Evolutionary conservation across 306 rosid genomes (phyloP).

Genomic region (Medicago arabica): DNA sequence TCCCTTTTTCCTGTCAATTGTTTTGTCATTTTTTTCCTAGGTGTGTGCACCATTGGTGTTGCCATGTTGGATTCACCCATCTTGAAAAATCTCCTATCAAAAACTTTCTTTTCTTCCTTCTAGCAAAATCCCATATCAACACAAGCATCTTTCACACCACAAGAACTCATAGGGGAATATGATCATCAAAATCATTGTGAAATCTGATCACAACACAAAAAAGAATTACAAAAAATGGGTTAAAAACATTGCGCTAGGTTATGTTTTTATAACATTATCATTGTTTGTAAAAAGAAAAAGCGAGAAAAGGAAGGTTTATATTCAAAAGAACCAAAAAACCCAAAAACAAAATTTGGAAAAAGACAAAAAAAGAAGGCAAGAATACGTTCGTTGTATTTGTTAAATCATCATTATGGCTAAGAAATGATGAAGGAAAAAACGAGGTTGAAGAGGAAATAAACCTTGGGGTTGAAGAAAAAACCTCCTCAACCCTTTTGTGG

Average conservation of each 20-base stretch:
- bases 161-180: not conserved
- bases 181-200: constrained; percentile 41
- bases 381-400: constrained; percentile 11
- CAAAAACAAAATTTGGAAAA: not conserved
- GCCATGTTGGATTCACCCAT: constrained; percentile 51
- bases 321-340: constrained; percentile 18
- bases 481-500: constrained; percentile 36
- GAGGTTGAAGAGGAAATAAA: constrained; percentile 36
- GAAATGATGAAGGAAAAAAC: not conserved
- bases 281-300: not conserved
- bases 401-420: constrained; percentile 8
- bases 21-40: constrained; percentile 82
- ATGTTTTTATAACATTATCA: constrained; percentile 15
- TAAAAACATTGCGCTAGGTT: constrained; percentile 37
- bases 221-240: constrained; percentile 9
- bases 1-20: constrained; percentile 94
- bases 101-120: constrained; percentile 45
- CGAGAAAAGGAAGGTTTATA: no score
- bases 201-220: constrained; percentile 43
- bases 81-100: not conserved
- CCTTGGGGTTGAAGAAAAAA: constrained; percentile 59
- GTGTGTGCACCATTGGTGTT: constrained; percentile 43
- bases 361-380: not conserved
- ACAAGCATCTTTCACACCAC: constrained; percentile 46
- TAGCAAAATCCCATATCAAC: constrained; percentile 59